These are phyloP conservation scores for Stemphylium vesicarium DNA, from an alignment of 2,329 filamentous ascomycete species.

Conservation along the genomic window DNA sequence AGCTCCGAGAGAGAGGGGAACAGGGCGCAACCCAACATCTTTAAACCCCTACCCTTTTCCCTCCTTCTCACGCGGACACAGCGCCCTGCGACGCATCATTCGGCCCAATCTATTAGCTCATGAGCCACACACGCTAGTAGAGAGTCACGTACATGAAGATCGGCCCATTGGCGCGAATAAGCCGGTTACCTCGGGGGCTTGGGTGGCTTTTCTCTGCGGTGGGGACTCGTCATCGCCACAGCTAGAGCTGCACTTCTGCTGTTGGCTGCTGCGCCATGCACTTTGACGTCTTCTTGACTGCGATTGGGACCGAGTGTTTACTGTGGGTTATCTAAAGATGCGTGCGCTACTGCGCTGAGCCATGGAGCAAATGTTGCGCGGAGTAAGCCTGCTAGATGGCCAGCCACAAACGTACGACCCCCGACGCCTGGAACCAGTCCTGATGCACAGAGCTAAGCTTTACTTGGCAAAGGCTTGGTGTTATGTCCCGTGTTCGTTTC, in stretches of 20 bases:
- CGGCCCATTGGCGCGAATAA: constrained; percentile 17
- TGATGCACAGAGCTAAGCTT: constrained; percentile 21
- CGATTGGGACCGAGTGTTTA: neutral
- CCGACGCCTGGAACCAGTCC: neutral
- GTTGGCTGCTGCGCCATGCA: neutral
- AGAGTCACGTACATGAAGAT: neutral
- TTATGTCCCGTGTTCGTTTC: neutral
- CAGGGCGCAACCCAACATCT: neutral
- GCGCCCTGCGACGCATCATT: constrained; percentile 4
- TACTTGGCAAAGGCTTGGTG: constrained; percentile 32
- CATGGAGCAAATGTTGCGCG: too few relatives aligned
- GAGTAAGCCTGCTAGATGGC: neutral
- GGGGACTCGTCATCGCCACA: constrained; percentile 19
- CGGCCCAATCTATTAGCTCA: constrained; percentile 4
- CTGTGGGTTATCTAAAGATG: too few relatives aligned
- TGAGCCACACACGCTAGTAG: constrained; percentile 10
- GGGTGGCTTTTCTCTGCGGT: neutral
- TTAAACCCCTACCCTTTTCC: neutral
- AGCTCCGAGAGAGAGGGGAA: neutral
- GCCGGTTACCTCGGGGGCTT: neutral
- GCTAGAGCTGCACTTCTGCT: neutral
- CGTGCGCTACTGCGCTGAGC: too few relatives aligned
- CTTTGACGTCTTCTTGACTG: neutral
- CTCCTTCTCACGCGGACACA: constrained; percentile 5
- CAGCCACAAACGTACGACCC: neutral